A percentile compares a stretch with the other conserved stretches of the same genome.
Evolutionary conservation across 2,329 filamentous ascomycete species (phyloP).

Genomic region (Nothophaeocryptopus gaeumannii): DNA sequence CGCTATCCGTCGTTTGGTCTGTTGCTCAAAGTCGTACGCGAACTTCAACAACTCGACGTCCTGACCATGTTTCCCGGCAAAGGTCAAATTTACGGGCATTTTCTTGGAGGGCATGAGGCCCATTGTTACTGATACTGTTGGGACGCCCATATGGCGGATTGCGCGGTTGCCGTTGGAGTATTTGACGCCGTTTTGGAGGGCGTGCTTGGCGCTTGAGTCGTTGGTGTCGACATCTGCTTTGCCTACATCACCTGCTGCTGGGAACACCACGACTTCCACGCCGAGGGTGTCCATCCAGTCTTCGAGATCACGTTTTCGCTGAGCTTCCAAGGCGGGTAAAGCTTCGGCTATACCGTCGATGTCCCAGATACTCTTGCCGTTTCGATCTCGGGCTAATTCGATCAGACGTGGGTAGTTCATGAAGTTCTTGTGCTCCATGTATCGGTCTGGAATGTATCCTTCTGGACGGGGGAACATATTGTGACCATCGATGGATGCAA

Average conservation of each 20-base stretch:
- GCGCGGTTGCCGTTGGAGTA: slow-evolving; percentile 56
- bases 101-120: slow-evolving; percentile 45
- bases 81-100: slow-evolving; percentile 56
- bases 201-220: slow-evolving; percentile 36
- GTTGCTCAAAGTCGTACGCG: slow-evolving; percentile 31
- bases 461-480: slow-evolving; percentile 40
- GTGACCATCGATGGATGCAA: slow-evolving; percentile 41
- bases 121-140: slow-evolving; percentile 55
- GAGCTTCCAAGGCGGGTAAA: slow-evolving; percentile 47
- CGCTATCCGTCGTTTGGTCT: slow-evolving; percentile 18
- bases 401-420: slow-evolving; percentile 40
- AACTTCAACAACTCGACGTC: slow-evolving; percentile 39
- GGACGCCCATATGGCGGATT: slow-evolving; percentile 54
- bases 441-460: slow-evolving; percentile 39
- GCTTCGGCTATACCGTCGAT: slow-evolving; percentile 45
- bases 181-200: slow-evolving; percentile 51
- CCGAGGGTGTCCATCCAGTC: slow-evolving; percentile 47
- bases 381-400: slow-evolving; percentile 27
- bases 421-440: slow-evolving; percentile 41
- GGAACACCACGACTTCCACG: slow-evolving; percentile 51
- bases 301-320: slow-evolving; percentile 51
- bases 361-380: slow-evolving; percentile 39
- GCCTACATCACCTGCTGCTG: slow-evolving; percentile 52
- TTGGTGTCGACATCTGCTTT: slow-evolving; percentile 47
- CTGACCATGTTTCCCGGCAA: slow-evolving; percentile 50